A percentile compares a stretch with the other conserved stretches of the same genome.
Evolutionary conservation across 2,329 filamentous ascomycete species (phyloP).

Genomic region (Gaeumannomyces tritici): DNA sequence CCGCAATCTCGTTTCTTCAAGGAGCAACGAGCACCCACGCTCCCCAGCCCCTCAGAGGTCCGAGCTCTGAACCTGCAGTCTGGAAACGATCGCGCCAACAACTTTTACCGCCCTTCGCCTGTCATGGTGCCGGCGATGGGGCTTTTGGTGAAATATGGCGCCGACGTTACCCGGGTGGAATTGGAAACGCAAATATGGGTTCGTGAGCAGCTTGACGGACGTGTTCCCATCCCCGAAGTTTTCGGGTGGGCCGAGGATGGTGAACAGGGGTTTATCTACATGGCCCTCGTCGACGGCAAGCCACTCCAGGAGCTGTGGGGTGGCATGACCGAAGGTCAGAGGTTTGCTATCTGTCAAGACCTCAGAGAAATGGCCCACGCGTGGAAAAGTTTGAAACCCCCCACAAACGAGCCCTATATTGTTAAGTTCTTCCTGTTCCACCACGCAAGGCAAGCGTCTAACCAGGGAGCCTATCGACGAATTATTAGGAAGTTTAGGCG

Average conservation of each 20-base stretch:
- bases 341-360: constrained; percentile 10
- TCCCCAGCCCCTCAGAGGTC: background rate
- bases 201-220: constrained; percentile 3
- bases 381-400: constrained; percentile 8
- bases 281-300: constrained; percentile 13
- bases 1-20: background rate
- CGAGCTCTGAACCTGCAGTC: background rate
- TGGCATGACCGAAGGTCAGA: constrained; percentile 7
- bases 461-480: constrained; percentile 9
- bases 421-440: background rate
- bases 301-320: constrained; percentile 10
- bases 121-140: constrained; percentile 17
- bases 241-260: constrained; percentile 12
- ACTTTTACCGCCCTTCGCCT: constrained; percentile 14
- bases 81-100: constrained; percentile 1
- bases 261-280: constrained; percentile 17
- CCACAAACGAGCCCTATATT: constrained; percentile 1
- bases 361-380: constrained; percentile 9
- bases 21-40: background rate
- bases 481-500: constrained; percentile 9
- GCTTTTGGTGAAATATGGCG: constrained; percentile 21
- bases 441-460: constrained; percentile 4
- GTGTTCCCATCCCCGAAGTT: constrained; percentile 12
- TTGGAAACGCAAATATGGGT: constrained; percentile 11
- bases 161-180: constrained; percentile 15